Conservation (phyloP, 208 protist genomes). For the Trypanosoma caninum region DNA sequence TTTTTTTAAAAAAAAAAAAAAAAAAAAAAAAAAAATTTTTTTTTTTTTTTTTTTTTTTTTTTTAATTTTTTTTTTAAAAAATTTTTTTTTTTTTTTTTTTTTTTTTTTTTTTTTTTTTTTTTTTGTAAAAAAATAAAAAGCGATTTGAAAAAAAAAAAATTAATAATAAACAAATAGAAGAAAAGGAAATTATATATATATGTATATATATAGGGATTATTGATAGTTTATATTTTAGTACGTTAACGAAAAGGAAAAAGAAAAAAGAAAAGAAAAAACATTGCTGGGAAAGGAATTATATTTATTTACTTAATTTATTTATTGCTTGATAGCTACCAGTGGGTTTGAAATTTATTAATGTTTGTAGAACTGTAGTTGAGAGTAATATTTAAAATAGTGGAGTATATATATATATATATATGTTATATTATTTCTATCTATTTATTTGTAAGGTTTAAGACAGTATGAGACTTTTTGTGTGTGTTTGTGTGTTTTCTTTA, state of each 20-base stretch:
- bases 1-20: not conserved
- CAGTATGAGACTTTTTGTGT: too few species aligned
- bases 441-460: too few species aligned
- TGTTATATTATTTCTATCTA: too few species aligned
- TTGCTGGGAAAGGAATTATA: too few species aligned
- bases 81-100: conserved; percentile 8
- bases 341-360: too few species aligned
- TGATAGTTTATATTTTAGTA: not conserved
- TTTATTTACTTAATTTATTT: too few species aligned
- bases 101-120: conserved; percentile 8
- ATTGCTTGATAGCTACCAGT: too few species aligned
- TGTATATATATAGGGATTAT: not conserved
- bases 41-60: conserved; percentile 14
- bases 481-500: too few species aligned
- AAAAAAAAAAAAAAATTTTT: not conserved
- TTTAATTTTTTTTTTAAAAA: not conserved
- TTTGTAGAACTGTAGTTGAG: too few species aligned
- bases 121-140: not conserved
- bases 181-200: not conserved
- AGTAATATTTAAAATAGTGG: too few species aligned
- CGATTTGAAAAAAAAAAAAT: not conserved
- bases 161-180: not conserved
- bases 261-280: not conserved
- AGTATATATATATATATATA: too few species aligned
- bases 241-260: not conserved